These are phyloP conservation scores for Diutina siamensis DNA, from an alignment of 1,139 yeast species.

Conservation along the genomic window DNA sequence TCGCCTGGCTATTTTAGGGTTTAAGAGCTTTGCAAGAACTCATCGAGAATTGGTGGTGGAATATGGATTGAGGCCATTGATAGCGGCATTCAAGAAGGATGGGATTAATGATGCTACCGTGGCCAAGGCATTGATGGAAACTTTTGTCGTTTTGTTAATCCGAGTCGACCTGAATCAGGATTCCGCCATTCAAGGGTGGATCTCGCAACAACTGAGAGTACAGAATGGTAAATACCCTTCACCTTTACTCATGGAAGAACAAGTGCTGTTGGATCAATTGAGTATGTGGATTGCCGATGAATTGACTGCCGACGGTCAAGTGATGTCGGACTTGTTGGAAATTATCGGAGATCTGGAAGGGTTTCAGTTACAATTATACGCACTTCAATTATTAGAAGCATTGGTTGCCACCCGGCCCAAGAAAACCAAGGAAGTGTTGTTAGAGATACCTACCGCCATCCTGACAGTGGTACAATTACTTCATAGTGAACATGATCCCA, in stretches of 20 bases:
- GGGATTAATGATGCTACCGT: constrained; percentile 59
- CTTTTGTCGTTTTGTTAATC: constrained; percentile 69
- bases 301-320: constrained; percentile 56
- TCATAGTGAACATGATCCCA: constrained; percentile 73
- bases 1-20: constrained; percentile 80
- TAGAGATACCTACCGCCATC: constrained; percentile 68
- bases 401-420: constrained; percentile 66
- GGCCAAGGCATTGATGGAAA: constrained; percentile 70
- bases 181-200: constrained; percentile 56
- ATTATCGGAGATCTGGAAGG: constrained; percentile 42
- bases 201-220: constrained; percentile 63
- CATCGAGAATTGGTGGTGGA: constrained; percentile 88
- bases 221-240: constrained; percentile 78
- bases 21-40: constrained; percentile 83
- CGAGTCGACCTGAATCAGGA: constrained; percentile 43
- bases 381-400: constrained; percentile 79
- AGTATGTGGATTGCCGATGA: constrained; percentile 95
- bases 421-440: constrained; percentile 63
- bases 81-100: constrained; percentile 58
- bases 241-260: constrained; percentile 54
- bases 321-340: constrained; percentile 46
- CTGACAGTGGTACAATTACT: constrained; percentile 62
- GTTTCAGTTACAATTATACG: constrained; percentile 68
- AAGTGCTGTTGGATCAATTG: constrained; percentile 60
- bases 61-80: constrained; percentile 68